phyloP scores from a whole-genome alignment of 1,139 yeast species.

The Eremothecium cymbalariae region DNA sequence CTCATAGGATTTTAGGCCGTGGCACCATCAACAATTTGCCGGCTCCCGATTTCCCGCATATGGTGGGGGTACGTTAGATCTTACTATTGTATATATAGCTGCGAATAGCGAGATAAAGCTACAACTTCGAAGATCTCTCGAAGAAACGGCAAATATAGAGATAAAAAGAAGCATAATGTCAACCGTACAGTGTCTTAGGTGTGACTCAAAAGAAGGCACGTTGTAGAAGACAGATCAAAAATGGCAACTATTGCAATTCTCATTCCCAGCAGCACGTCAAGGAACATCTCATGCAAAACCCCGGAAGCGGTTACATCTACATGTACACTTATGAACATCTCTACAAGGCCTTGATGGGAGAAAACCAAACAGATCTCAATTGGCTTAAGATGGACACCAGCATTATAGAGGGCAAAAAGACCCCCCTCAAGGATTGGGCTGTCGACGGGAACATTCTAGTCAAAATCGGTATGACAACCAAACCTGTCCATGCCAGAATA shows the following conservation, averaged over 20 bases:
- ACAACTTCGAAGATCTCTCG: too few species aligned
- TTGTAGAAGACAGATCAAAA: constrained; percentile 18
- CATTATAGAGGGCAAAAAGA: constrained; percentile 9
- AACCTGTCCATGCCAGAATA: constrained; percentile 22
- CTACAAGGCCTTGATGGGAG: constrained; percentile 13
- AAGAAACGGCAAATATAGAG: too few species aligned
- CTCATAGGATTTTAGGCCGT: too few species aligned
- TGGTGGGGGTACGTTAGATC: too few species aligned
- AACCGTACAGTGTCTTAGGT: too few species aligned
- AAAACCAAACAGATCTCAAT: constrained; percentile 9
- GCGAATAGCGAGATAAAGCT: too few species aligned
- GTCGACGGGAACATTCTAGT: constrained; percentile 19
- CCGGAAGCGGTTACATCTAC: constrained; percentile 25
- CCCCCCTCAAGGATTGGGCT: constrained; percentile 17
- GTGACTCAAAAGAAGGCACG: constrained; percentile 19
- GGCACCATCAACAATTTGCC: too few species aligned
- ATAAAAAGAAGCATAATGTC: too few species aligned
- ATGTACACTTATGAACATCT: constrained; percentile 26
- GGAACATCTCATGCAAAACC: not conserved
- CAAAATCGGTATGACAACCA: constrained; percentile 30
- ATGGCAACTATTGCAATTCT: constrained; percentile 13
- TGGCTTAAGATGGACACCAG: constrained; percentile 27
- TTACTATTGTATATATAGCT: too few species aligned
- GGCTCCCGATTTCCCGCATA: too few species aligned
- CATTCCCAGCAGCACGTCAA: constrained; percentile 1